Conservation (phyloP, 345 rosid genomes). For the Bretschneidera sinensis region DNA sequence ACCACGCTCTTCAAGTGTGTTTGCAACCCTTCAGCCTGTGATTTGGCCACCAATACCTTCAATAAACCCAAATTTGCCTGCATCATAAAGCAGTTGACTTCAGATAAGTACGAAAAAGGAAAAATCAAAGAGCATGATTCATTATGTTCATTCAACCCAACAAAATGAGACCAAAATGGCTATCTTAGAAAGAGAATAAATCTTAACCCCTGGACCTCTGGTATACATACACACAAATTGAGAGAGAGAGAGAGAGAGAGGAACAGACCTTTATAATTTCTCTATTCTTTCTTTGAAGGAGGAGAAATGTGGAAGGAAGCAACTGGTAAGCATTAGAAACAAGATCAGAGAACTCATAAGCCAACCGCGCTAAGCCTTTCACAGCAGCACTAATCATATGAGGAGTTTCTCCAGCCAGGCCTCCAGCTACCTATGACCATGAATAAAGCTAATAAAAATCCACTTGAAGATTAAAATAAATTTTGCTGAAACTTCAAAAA, state of each 20-base stretch:
- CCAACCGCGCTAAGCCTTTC: slow-evolving; percentile 89
- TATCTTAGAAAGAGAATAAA: too few relatives aligned
- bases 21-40: slow-evolving; percentile 74
- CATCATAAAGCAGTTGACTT: slow-evolving; percentile 17
- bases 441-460: too few relatives aligned
- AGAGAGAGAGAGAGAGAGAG: slow-evolving; percentile 52
- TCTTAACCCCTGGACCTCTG: too few relatives aligned
- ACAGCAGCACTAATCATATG: slow-evolving; percentile 98
- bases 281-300: slow-evolving; percentile 78
- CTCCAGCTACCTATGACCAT: slow-evolving; percentile 88
- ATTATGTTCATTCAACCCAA: too few relatives aligned
- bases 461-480: too few relatives aligned
- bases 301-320: slow-evolving; percentile 87
- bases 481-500: too few relatives aligned
- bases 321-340: slow-evolving; percentile 67
- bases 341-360: slow-evolving; percentile 92
- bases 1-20: slow-evolving; percentile 66
- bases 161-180: too few relatives aligned
- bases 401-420: slow-evolving; percentile 89
- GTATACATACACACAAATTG: too few relatives aligned
- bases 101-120: slow-evolving; percentile 17
- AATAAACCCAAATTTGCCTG: slow-evolving; percentile 94
- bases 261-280: too few relatives aligned
- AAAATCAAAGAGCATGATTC: too few relatives aligned
- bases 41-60: slow-evolving; percentile 91